Evolutionary conservation across 768 basidiomycete genomes (phyloP).

Genomic region (Arthromyces matolae): DNA sequence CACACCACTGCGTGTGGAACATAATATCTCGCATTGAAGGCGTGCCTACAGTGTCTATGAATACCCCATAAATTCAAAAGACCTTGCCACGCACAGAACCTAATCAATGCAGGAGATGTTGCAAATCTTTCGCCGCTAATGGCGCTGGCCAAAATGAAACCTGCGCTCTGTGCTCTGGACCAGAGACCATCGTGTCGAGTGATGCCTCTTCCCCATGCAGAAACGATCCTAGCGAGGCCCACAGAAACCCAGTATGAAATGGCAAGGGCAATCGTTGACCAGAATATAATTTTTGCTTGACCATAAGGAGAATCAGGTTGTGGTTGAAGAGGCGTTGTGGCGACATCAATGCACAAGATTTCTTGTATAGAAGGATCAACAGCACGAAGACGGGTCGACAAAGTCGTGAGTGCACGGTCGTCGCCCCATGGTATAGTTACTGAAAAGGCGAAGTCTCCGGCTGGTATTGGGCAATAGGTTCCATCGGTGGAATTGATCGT

Average conservation of each 20-base stretch:
- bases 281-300: conserved; percentile 62
- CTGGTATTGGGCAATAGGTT: conserved; percentile 71
- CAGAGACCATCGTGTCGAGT: conserved; percentile 60
- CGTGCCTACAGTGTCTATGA: conserved; percentile 53
- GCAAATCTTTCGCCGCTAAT: conserved; percentile 89
- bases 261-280: conserved; percentile 68
- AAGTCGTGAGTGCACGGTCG: conserved; percentile 74
- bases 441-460: conserved; percentile 81
- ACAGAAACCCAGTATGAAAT: conserved; percentile 81
- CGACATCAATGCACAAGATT: conserved; percentile 76
- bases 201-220: conserved; percentile 79
- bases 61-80: conserved; percentile 3
- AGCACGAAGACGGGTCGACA: conserved; percentile 79
- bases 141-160: conserved; percentile 88
- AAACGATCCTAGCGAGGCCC: conserved; percentile 73
- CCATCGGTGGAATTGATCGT: conserved; percentile 32
- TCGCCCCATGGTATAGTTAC: conserved; percentile 63
- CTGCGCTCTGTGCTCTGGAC: conserved; percentile 75
- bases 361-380: conserved; percentile 84
- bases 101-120: conserved; percentile 77
- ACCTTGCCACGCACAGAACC: conserved; percentile 66
- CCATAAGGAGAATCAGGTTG: conserved; percentile 61
- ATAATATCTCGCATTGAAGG: conserved; percentile 91
- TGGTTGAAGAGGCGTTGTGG: conserved; percentile 73
- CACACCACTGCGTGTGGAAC: conserved; percentile 91